Conservation (phyloP, 2,329 filamentous ascomycete species). For the Pseudogymnoascus sp. region DNA sequence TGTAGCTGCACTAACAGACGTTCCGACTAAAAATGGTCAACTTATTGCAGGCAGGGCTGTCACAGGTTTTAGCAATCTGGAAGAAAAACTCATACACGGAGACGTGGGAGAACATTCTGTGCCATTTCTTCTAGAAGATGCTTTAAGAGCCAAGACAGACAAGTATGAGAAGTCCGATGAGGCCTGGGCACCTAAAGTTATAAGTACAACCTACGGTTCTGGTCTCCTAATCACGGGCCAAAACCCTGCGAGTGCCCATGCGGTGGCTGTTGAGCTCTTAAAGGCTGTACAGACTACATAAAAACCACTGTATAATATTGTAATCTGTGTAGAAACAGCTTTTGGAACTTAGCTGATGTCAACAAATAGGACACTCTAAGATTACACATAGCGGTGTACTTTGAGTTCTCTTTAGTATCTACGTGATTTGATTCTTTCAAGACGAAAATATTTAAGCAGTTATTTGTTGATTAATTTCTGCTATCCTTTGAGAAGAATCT, state of each 20-base stretch:
- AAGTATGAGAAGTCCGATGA: conserved; percentile 48
- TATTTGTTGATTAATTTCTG: no score
- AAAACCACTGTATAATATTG: no score
- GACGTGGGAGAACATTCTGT: conserved; percentile 32
- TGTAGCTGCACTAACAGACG: conserved; percentile 54
- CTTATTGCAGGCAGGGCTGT: conserved; percentile 50
- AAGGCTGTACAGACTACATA: not conserved
- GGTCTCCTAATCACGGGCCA: conserved; percentile 38
- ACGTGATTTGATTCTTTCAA: no score
- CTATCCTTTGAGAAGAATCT: no score
- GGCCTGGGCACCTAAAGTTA: conserved; percentile 33
- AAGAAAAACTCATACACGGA: conserved; percentile 40
- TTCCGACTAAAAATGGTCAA: conserved; percentile 43
- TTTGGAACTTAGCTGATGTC: no score
- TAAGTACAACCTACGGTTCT: conserved; percentile 19
- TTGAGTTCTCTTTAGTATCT: no score
- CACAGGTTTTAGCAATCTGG: conserved; percentile 52
- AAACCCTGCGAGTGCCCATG: conserved; percentile 34
- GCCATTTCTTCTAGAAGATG: conserved; percentile 56
- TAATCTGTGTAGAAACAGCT: no score
- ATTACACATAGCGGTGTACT: no score
- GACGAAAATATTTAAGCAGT: no score
- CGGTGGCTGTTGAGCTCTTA: not conserved
- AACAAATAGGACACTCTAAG: no score
- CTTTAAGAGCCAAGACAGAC: conserved; percentile 42